These are phyloP conservation scores for Candida adriatica DNA, from an alignment of 805 yeast genomes.

Conservation along the genomic window DNA sequence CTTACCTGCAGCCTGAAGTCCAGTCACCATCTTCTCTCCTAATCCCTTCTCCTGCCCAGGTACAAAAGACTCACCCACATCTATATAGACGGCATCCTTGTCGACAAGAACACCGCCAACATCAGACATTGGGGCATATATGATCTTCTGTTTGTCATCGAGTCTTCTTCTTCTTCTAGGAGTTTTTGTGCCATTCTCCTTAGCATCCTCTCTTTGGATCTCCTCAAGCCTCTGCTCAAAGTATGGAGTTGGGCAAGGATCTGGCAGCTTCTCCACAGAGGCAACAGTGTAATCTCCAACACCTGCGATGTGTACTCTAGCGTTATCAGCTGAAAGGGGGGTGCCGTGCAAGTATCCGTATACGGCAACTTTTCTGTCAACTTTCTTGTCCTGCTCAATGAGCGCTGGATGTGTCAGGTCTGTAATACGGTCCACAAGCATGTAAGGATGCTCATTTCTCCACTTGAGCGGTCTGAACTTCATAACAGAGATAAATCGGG, in stretches of 20 bases:
- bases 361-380: slow-evolving; percentile 83
- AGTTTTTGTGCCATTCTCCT: slow-evolving; percentile 45
- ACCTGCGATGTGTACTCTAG: slow-evolving; percentile 90
- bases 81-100: slow-evolving; percentile 95
- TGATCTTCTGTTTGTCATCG: slow-evolving; percentile 88
- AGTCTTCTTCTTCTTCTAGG: slow-evolving; percentile 85
- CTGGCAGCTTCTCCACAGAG: slow-evolving; percentile 84
- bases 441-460: slow-evolving; percentile 97
- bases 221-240: slow-evolving; percentile 83
- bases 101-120: slow-evolving; percentile 98
- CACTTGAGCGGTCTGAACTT: slow-evolving; percentile 98
- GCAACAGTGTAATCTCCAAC: slow-evolving; percentile 81
- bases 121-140: slow-evolving; percentile 99
- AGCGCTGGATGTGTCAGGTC: slow-evolving; percentile 90
- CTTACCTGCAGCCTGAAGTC: slow-evolving; percentile 63
- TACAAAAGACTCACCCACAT: slow-evolving; percentile 44
- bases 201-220: slow-evolving; percentile 63
- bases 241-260: slow-evolving; percentile 98
- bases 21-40: slow-evolving; percentile 82
- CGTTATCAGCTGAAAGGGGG: slow-evolving; percentile 59
- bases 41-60: slow-evolving; percentile 67
- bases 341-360: slow-evolving; percentile 96
- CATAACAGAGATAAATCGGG: slow-evolving; percentile 93
- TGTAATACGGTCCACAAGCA: slow-evolving; percentile 84
- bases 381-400: slow-evolving; percentile 71